phyloP scores from a whole-genome alignment of 2,329 filamentous ascomycete genomes.

The Pezicula rhizophila region DNA sequence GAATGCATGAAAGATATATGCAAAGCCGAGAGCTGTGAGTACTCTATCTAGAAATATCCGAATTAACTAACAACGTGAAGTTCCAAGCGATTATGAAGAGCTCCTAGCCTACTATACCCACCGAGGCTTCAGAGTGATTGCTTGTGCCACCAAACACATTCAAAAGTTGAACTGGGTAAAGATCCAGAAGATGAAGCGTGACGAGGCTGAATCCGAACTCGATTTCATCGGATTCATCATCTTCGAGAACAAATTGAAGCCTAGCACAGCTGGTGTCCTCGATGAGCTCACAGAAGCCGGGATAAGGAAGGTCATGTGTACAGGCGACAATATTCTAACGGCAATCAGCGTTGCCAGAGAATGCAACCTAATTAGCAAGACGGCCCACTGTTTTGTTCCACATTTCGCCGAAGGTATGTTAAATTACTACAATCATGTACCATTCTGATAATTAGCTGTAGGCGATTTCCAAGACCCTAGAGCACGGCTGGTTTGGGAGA shows the following conservation, averaged over 20 bases:
- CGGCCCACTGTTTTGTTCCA: constrained; percentile 86
- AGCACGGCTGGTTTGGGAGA: constrained; percentile 79
- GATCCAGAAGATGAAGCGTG: constrained; percentile 84
- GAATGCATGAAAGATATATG: constrained; percentile 97
- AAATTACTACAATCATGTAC: not conserved
- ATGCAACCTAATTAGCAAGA: constrained; percentile 73
- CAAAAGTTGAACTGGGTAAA: constrained; percentile 88
- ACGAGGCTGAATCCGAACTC: constrained; percentile 76
- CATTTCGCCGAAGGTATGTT: constrained; percentile 68
- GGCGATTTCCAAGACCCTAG: constrained; percentile 69
- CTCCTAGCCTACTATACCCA: constrained; percentile 88
- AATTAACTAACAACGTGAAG: constrained; percentile 29
- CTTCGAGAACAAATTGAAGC: constrained; percentile 97
- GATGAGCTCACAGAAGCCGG: constrained; percentile 76
- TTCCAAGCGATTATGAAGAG: constrained; percentile 86
- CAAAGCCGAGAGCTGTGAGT: constrained; percentile 68
- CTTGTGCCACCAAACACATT: constrained; percentile 84
- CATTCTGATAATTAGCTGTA: constrained; percentile 23
- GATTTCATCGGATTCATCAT: constrained; percentile 95
- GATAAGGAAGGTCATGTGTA: constrained; percentile 92
- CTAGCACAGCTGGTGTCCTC: constrained; percentile 74
- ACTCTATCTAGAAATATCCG: constrained; percentile 1
- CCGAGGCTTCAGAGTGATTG: constrained; percentile 92
- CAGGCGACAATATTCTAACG: constrained; percentile 94
- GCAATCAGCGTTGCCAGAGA: constrained; percentile 93